Evolutionary conservation across 768 basidiomycete genomes (phyloP).

Genomic region (Tricholoma furcatifolium): DNA sequence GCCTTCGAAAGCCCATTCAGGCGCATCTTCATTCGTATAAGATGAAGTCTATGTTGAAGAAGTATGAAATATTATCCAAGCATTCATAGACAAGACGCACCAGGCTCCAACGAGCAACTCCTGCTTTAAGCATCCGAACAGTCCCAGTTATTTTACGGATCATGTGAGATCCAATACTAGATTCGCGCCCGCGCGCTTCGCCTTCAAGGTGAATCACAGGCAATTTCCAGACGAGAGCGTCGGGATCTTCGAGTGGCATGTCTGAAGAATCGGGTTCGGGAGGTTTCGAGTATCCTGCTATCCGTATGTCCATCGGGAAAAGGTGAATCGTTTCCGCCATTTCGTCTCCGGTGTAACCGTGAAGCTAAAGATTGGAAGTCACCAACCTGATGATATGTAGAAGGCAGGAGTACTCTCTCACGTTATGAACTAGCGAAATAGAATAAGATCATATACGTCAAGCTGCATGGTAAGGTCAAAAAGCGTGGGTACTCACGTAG

Average conservation of each 20-base stretch:
- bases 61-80: neutral
- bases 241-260: slow-evolving; percentile 15
- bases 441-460: neutral
- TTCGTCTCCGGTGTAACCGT: slow-evolving; percentile 20
- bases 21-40: slow-evolving; percentile 25
- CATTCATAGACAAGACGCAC: slow-evolving; percentile 27
- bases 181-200: slow-evolving; percentile 37
- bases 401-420: slow-evolving; percentile 13
- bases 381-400: no score
- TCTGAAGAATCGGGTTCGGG: slow-evolving; percentile 23
- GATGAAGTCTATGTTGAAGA: slow-evolving; percentile 19
- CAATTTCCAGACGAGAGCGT: slow-evolving; percentile 30
- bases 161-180: slow-evolving; percentile 28
- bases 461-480: neutral
- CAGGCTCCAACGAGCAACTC: slow-evolving; percentile 51
- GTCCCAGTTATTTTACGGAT: slow-evolving; percentile 38
- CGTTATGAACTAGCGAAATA: slow-evolving; percentile 42
- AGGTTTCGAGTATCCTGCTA: slow-evolving; percentile 34
- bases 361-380: slow-evolving; percentile 14
- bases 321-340: slow-evolving; percentile 48
- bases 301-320: slow-evolving; percentile 49
- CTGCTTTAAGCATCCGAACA: slow-evolving; percentile 48
- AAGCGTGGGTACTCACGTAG: slow-evolving; percentile 36
- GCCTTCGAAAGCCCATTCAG: slow-evolving; percentile 56
- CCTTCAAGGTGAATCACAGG: slow-evolving; percentile 55